Evolutionary conservation across 106 monocot species (phyloP), one percentile per base, ranked within the genome.

Genomic region (Alisma plantagoaquatica): DNA sequence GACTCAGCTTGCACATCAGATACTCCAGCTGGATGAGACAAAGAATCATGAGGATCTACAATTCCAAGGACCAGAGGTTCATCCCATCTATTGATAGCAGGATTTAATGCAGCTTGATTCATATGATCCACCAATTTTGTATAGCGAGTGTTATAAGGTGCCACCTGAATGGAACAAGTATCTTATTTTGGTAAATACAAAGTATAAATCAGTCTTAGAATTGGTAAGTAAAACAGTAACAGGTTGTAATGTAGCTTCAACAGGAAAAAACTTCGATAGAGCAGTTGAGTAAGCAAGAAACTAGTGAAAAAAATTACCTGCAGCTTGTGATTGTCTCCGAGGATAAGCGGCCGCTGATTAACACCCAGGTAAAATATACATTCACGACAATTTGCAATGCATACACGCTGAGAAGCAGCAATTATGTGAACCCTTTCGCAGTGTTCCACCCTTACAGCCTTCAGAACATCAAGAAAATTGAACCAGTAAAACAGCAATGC

Each of bases 371-470:
- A 85, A 61, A 98, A 98, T 16, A 85, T 25, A 61, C 96, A 98
- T 59, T 98, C 96, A 49, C 96, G 84, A 62, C 96, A 96, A 46
- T 89, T 96, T 29, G 96, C 96, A 70, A 96, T 84, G 51, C 81
- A 89, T 42, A 96, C 81, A 32, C 89, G 77, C 31, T 81, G 84
- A 19, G 84, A 46, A 59, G 96, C 89, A 55, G 73, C 66, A 49
- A 96, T 84, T 33, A 96, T 70, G 46, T 89, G 96, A 21, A 96
- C 81, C 46, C 96, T 84, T 73, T 96, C 96, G 72, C 96, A 96
- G 58, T 96, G 96, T 59, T 96, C 96, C 47, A 96, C 81, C 60
- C 81, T 89, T 29, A 89, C 65, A 68, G 84, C 96, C 96, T 96
- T 46, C 53, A 49, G 18, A 51, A 16, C 33, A n/a, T n/a, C n/a